phyloP scores from a whole-genome alignment of 1,284 basidiomycete species.

The Puccinia polysora region DNA sequence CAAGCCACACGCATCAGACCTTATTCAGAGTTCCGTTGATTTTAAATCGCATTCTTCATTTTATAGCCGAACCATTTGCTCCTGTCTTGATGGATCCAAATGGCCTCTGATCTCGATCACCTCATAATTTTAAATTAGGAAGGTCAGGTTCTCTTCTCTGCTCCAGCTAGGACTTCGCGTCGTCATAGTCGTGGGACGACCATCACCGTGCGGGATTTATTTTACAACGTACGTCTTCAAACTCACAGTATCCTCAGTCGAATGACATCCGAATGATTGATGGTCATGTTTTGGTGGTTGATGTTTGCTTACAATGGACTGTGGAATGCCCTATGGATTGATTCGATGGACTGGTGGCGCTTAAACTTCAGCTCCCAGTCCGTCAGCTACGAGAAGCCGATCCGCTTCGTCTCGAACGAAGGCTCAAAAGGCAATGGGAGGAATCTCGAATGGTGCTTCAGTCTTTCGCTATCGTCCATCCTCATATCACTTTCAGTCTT shows the following conservation, averaged over 20 bases:
- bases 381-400: slow-evolving; percentile 6
- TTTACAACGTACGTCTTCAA: slow-evolving; percentile 24
- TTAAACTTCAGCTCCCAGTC: slow-evolving; percentile 17
- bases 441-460: slow-evolving; percentile 9
- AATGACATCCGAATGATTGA: background rate
- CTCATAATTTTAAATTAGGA: slow-evolving; percentile 1
- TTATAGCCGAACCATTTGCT: background rate
- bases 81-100: background rate
- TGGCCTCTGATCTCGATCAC: background rate
- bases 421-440: slow-evolving; percentile 25
- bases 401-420: background rate
- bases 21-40: slow-evolving; percentile 26
- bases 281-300: too few species aligned
- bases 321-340: too few species aligned
- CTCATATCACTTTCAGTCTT: slow-evolving; percentile 33
- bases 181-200: slow-evolving; percentile 13
- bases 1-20: slow-evolving; percentile 21
- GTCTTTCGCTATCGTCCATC: slow-evolving; percentile 27
- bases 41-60: background rate
- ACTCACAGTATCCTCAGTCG: background rate
- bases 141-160: slow-evolving; percentile 27
- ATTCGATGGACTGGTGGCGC: background rate
- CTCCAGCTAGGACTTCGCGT: slow-evolving; percentile 28
- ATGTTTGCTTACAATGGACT: too few species aligned
- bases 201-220: slow-evolving; percentile 24